A percentile compares a stretch with the other conserved stretches of the same genome.
Evolutionary conservation across 2,329 filamentous ascomycete species (phyloP).

Genomic region (Grosmannia huntii): DNA sequence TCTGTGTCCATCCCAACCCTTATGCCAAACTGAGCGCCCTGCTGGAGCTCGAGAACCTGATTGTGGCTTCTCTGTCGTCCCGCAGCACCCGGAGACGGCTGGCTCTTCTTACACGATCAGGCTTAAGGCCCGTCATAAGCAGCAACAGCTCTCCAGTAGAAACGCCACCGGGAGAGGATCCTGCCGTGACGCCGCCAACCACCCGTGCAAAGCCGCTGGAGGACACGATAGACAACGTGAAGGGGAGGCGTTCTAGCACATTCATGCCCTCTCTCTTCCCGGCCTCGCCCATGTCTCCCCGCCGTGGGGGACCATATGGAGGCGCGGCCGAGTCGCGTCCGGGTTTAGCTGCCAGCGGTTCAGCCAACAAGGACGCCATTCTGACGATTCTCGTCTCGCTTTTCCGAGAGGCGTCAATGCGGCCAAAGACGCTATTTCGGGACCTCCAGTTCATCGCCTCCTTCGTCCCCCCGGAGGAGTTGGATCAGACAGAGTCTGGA

Average conservation of each 20-base stretch:
- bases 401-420: constrained; percentile 53
- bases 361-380: constrained; percentile 49
- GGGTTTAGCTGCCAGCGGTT: constrained; percentile 30
- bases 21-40: constrained; percentile 74
- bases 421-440: constrained; percentile 70
- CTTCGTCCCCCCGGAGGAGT: constrained; percentile 46
- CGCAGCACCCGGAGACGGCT: constrained; percentile 28
- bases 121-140: constrained; percentile 2
- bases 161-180: neutral
- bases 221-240: constrained; percentile 56
- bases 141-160: neutral
- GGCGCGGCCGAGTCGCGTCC: constrained; percentile 37
- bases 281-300: constrained; percentile 14
- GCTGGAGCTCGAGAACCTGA: constrained; percentile 70
- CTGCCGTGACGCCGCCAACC: neutral
- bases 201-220: constrained; percentile 39
- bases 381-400: constrained; percentile 54
- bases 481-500: constrained; percentile 49
- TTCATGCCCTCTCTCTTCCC: constrained; percentile 26
- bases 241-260: constrained; percentile 50
- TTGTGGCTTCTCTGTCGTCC: constrained; percentile 59
- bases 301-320: constrained; percentile 13
- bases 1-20: constrained; percentile 81
- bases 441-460: constrained; percentile 65
- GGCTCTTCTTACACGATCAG: constrained; percentile 22